Evolutionary conservation across 108 stramenopile genomes (phyloP).

Genomic region (Nitzschia sp.): DNA sequence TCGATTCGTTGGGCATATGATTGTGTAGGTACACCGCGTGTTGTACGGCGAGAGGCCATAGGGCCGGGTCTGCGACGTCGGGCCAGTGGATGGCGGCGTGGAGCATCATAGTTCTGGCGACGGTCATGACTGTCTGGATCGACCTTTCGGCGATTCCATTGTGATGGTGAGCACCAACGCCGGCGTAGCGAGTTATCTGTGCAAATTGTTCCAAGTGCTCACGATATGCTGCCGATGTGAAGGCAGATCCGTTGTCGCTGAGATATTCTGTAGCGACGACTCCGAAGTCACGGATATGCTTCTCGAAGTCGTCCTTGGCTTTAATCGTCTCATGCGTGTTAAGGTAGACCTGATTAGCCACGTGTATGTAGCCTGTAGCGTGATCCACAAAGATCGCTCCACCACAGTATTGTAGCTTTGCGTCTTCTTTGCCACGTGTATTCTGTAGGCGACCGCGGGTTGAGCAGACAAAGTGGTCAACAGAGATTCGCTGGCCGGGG

Average conservation of each 20-base stretch:
- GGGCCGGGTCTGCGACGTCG: no score
- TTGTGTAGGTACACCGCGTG: conserved; percentile 39
- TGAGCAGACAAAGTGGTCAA: no score
- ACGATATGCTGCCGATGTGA: conserved; percentile 14
- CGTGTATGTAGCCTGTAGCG: conserved; percentile 29
- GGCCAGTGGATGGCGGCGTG: no score
- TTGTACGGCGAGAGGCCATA: conserved; percentile 55
- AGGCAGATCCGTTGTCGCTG: no score
- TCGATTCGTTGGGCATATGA: conserved; percentile 38
- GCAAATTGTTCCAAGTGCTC: not conserved
- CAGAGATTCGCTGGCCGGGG: no score
- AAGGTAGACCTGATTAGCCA: conserved; percentile 26
- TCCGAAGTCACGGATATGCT: not conserved
- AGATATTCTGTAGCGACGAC: no score
- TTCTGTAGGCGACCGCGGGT: conserved; percentile 34
- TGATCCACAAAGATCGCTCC: conserved; percentile 53
- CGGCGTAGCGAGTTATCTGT: no score
- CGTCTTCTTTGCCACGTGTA: conserved; percentile 35
- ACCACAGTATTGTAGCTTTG: conserved; percentile 18
- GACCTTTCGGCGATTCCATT: no score
- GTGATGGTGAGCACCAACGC: no score
- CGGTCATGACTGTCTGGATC: no score
- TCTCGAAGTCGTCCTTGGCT: conserved; percentile 35
- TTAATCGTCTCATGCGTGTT: conserved; percentile 27
- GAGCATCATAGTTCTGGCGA: no score